phyloP scores from a whole-genome alignment of 2,329 filamentous ascomycete species.

The Triangularia verruculosa region DNA sequence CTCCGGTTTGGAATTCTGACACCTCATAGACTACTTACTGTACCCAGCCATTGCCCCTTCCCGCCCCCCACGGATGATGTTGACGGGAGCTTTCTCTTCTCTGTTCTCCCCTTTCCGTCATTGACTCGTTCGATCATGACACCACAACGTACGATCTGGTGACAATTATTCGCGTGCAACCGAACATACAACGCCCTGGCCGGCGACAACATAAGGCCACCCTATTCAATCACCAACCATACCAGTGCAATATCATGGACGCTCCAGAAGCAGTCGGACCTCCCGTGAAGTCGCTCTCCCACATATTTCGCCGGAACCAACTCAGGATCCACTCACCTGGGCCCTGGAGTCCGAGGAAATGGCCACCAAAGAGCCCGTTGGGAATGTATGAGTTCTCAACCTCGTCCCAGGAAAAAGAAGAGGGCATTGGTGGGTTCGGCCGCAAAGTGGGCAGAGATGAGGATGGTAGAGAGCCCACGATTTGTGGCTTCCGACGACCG shows the following conservation, averaged over 20 bases:
- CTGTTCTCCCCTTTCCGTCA: neutral
- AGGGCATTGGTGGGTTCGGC: neutral
- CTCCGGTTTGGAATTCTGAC: neutral
- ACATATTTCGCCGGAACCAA: conserved; percentile 13
- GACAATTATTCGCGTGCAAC: neutral
- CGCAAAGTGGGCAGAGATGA: neutral
- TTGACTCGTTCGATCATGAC: conserved; percentile 2
- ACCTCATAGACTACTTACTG: neutral
- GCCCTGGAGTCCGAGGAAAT: conserved; percentile 11
- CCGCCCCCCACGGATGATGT: neutral
- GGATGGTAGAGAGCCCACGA: neutral
- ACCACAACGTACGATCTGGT: neutral
- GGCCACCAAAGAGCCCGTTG: neutral
- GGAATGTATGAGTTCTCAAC: conserved; percentile 12
- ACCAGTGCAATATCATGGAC: neutral
- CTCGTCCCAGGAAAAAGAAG: neutral
- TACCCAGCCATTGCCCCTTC: neutral
- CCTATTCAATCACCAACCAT: neutral
- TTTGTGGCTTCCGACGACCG: conserved; percentile 12
- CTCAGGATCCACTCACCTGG: conserved; percentile 13
- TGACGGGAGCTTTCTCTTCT: neutral
- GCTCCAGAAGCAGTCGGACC: conserved; percentile 16
- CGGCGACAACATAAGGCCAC: neutral
- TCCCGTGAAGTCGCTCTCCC: conserved; percentile 12
- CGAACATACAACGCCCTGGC: neutral